These are phyloP conservation scores for Auxenochlorella pyrenoidosa DNA, from an alignment of 139 green algal species.

Conservation along the genomic window DNA sequence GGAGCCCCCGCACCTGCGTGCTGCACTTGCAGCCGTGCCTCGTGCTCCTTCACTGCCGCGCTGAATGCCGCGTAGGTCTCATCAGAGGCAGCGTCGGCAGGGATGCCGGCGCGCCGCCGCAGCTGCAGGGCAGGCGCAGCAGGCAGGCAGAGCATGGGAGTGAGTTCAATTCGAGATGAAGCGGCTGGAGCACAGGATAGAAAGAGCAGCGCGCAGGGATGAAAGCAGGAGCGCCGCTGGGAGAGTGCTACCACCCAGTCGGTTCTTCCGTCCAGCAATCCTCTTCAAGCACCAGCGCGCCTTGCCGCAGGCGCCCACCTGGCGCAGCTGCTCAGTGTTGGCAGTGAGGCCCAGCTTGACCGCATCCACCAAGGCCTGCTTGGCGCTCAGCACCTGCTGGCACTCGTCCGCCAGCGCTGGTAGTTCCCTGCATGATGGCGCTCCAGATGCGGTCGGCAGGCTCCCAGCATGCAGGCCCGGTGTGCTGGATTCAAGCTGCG, in stretches of 20 bases:
- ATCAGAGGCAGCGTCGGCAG: not conserved
- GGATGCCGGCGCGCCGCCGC: conserved; percentile 31
- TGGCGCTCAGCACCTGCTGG: conserved; percentile 33
- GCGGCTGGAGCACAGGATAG: no score
- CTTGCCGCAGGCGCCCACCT: no score
- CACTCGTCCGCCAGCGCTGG: conserved; percentile 32
- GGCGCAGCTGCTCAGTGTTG: conserved; percentile 33
- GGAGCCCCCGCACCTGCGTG: not conserved
- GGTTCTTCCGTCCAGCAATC: no score
- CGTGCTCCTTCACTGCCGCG: conserved; percentile 27
- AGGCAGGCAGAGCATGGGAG: no score
- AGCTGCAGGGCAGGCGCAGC: not conserved
- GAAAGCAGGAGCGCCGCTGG: no score
- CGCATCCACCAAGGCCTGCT: conserved; percentile 40
- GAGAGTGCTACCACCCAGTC: no score
- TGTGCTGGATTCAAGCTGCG: no score
- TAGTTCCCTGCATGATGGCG: conserved; percentile 5
- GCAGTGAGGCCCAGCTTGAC: conserved; percentile 26
- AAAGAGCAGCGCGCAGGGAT: no score
- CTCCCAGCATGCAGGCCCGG: not conserved
- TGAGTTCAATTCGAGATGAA: not conserved
- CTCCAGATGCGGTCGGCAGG: no score
- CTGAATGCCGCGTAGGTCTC: conserved; percentile 23
- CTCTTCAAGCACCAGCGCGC: no score
- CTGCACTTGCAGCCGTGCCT: conserved; percentile 25